Evolutionary conservation across 768 basidiomycete species (phyloP), one percentile per base, ranked within the genome.

Genomic region (Pleurotus ostreatus): DNA sequence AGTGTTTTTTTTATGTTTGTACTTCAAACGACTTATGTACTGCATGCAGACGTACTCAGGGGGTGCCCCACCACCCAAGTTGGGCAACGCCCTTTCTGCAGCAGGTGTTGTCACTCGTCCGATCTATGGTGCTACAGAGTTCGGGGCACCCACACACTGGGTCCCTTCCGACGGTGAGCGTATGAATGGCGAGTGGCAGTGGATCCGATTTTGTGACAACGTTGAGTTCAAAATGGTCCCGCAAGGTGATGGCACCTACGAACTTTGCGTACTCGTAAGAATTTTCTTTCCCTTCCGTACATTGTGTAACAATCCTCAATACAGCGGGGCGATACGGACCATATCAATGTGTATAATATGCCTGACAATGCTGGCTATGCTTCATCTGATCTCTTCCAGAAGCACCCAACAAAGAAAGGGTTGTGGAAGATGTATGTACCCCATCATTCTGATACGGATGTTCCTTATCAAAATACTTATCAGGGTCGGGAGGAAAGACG

Each of bases 401-500:
- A 66, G 22, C 80, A 81, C 57, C 77, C 80, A 0, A 74, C 71
- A 5, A 71, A 73, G 8, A 61, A 69, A 3, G 64, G 69, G 12
- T 62, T 76, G n/a, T 82, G 74, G 68, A 78, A 71, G 61, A 65
- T 78, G 77, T 79, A 54, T 18, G 60, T 46, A 26, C 12, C 5
- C 30, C 22, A 15, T n/a, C 12, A 38, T 52, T 23, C 12, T 18
- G 34, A 22, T 15, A 40, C 20, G 8, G 11, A 55, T 20, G 20
- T 20, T 20, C 18, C 12, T 23, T 37, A 18, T 2, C 46, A 34
- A 2, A 55, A 34, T 20, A 15, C 53, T 5, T 11, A 2, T 5
- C 47, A 78, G 74, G 37, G 66, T 78, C 13, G 75, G 76, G 18
- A 66, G 79, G 8, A 63, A 66, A 1, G 67, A 73, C 53, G 71